phyloP scores from a whole-genome alignment of 2,329 filamentous ascomycete species.

The Botrytis fabae region DNA sequence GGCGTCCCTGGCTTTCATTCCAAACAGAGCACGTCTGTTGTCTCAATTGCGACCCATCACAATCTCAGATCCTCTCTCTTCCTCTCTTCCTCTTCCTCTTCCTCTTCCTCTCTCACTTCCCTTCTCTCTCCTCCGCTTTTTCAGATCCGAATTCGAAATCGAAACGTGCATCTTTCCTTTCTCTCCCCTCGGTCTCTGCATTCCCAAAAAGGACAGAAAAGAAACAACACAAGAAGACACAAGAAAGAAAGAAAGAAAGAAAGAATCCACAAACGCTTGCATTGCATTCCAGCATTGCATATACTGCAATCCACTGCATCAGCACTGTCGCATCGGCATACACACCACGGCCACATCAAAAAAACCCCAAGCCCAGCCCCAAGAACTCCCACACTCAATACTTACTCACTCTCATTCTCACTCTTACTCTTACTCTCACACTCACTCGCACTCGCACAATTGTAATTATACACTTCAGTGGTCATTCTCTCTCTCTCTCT shows the following conservation, averaged over 20 bases:
- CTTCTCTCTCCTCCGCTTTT: neutral
- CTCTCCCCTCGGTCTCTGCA: neutral
- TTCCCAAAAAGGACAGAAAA: neutral
- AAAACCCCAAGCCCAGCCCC: neutral
- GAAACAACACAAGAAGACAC: neutral
- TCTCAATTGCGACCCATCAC: conserved; percentile 18
- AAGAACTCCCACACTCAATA: neutral
- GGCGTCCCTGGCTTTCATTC: conserved; percentile 18
- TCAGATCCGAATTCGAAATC: neutral
- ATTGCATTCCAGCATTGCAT: conserved; percentile 17
- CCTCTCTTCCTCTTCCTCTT: neutral
- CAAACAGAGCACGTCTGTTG: conserved; percentile 22
- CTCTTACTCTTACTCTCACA: neutral
- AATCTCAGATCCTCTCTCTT: neutral
- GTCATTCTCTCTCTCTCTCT: conserved; percentile 5
- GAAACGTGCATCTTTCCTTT: neutral
- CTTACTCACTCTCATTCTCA: neutral
- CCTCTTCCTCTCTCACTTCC: neutral
- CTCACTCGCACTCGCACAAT: neutral
- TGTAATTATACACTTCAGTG: conserved; percentile 6
- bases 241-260: neutral
- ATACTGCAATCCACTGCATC: conserved; percentile 15
- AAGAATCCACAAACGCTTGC: neutral
- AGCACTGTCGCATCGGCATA: neutral
- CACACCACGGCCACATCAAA: neutral